A percentile compares a stretch with the other conserved stretches of the same genome.
Evolutionary conservation across 2,329 filamentous ascomycete genomes (phyloP).

Genomic region (Microdochium trichocladiopsis): DNA sequence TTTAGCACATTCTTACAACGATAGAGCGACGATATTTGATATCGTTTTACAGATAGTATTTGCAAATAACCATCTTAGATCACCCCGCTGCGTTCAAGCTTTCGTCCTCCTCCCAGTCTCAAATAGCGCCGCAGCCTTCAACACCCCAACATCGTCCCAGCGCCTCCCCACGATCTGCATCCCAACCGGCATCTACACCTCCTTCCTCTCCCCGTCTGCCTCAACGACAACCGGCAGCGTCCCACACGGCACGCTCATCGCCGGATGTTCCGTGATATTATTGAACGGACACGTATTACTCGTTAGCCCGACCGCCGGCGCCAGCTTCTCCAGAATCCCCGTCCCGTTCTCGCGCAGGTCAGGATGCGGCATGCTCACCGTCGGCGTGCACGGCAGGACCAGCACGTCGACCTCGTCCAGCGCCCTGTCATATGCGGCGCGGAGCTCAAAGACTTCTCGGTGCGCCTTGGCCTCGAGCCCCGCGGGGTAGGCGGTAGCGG

Average conservation of each 20-base stretch:
- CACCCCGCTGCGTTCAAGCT: background rate
- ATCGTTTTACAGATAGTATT: too few relatives aligned
- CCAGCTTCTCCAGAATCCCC: slow-evolving; percentile 30
- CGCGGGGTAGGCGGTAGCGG: slow-evolving; percentile 2
- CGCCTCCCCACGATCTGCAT: slow-evolving; percentile 20
- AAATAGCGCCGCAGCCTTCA: slow-evolving; percentile 15
- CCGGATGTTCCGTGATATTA: slow-evolving; percentile 43
- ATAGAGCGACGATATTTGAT: too few relatives aligned
- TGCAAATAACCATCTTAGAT: too few relatives aligned
- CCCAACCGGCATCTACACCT: slow-evolving; percentile 15
- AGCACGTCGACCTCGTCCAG: slow-evolving; percentile 39
- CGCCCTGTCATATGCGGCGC: slow-evolving; percentile 37
- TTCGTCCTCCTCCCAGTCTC: slow-evolving; percentile 8
- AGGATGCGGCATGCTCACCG: slow-evolving; percentile 33
- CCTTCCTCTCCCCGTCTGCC: background rate
- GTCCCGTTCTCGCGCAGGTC: slow-evolving; percentile 2
- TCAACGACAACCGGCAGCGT: background rate
- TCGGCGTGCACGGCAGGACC: slow-evolving; percentile 39
- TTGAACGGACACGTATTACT: slow-evolving; percentile 38
- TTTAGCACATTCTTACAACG: too few relatives aligned
- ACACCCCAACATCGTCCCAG: slow-evolving; percentile 17
- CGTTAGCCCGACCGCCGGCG: slow-evolving; percentile 34
- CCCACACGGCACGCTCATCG: slow-evolving; percentile 34
- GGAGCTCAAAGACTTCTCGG: slow-evolving; percentile 34
- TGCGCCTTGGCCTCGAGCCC: slow-evolving; percentile 35